These are phyloP conservation scores for Colletotrichum graminicola DNA, from an alignment of 2,329 filamentous ascomycete genomes.

Conservation along the genomic window DNA sequence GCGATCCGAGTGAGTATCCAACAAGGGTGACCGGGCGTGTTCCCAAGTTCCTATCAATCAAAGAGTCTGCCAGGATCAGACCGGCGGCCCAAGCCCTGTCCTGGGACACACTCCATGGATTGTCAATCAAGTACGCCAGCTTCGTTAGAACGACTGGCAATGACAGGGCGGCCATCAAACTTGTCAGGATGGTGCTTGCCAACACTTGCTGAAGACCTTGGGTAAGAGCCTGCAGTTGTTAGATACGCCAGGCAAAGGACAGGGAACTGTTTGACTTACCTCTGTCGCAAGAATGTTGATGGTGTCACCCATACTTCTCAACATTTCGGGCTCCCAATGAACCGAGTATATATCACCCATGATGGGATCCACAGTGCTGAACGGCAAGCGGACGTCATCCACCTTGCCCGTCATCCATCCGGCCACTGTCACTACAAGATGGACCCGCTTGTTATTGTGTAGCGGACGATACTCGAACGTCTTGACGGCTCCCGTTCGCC, in stretches of 20 bases:
- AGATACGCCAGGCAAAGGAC: conserved; percentile 41
- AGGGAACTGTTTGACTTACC: conserved; percentile 66
- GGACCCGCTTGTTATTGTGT: conserved; percentile 98
- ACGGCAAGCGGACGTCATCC: conserved; percentile 95
- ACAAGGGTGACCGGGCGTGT: conserved; percentile 92
- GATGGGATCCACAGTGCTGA: conserved; percentile 94
- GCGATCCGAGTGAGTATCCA: conserved; percentile 91
- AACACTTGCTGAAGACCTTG: conserved; percentile 96
- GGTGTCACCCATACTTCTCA: conserved; percentile 96
- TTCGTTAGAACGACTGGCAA: conserved; percentile 94
- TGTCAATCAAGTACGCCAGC: conserved; percentile 95
- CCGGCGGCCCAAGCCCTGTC: conserved; percentile 90
- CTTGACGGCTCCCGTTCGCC: conserved; percentile 90
- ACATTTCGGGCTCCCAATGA: conserved; percentile 97
- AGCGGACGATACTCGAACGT: conserved; percentile 97
- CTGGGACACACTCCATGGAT: conserved; percentile 97
- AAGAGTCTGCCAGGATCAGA: conserved; percentile 91
- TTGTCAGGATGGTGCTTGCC: conserved; percentile 87
- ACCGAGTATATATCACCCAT: conserved; percentile 99
- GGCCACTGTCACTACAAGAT: conserved; percentile 93
- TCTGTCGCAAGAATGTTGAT: conserved; percentile 99
- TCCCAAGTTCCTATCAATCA: conserved; percentile 91
- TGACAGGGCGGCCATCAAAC: conserved; percentile 92
- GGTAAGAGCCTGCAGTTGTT: conserved; percentile 80
- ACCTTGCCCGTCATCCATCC: conserved; percentile 99